Evolutionary conservation across 345 rosid genomes (phyloP), one percentile per base, ranked within the genome.

Genomic region (Passiflora organensis): DNA sequence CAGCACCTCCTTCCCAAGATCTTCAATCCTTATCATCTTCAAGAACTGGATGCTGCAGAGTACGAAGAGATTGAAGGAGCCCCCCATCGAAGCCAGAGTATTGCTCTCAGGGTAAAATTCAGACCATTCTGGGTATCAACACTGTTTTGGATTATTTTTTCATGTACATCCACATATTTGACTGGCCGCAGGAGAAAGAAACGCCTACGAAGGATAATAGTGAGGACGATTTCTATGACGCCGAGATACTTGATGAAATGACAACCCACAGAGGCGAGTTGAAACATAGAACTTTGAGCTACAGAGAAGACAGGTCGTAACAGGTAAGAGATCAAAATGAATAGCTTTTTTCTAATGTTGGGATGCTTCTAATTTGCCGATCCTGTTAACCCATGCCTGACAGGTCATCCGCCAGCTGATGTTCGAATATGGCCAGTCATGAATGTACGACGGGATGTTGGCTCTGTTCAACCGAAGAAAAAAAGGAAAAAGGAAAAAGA

Each of bases 261-360:
- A 89, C 95, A 16, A 86, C 97, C 20, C 60, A 63, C 59, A 79
- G 91, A 68, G 91, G 91, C 28, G 97, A 86, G 70, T 63, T 82
- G 69, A 86, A 82, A 73, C 83, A 58, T 47, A 82, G 95, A 76
- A 73, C 82, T 21, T 25, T 71, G 50, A 78, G 83, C 75, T 62
- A 51, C 55, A 82, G 63, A 32, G 96, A 80, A 41, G 89, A 82
- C 16, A 74, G 64, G 48, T 45, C 42, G 19, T 32, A 17, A 16
- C 77, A 68, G 72, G 81, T 64, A 74, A 47, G 53, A 32, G 19
- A 58, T 19, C 11, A 47, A 47, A 15, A 6, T 28, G 6, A 9
- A 8, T 9, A 1, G 9, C 16, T 24, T 16, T 6, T 16, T 11
- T 8, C 0, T 22, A 4, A 28, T 6, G 1, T 12, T 28, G 0